Conservation (phyloP, 2,329 filamentous ascomycete genomes). For the Pseudocercospora eumusae region DNA sequence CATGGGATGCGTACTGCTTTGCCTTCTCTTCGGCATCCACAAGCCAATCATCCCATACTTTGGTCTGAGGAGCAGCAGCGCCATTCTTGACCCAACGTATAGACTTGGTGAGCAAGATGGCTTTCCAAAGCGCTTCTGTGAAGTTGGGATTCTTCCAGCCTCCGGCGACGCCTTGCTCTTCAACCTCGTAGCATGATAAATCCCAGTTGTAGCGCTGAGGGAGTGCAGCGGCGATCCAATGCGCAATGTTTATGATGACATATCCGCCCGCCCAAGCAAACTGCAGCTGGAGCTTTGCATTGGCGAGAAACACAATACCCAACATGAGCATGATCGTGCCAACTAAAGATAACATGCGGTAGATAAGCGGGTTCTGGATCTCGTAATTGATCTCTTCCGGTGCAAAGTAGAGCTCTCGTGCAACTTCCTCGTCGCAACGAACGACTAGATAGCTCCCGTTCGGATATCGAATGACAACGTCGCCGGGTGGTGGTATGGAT, state of each 20-base stretch:
- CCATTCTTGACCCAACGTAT: conserved; percentile 46
- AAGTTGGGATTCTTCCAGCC: conserved; percentile 43
- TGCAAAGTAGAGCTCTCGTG: conserved; percentile 55
- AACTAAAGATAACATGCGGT: conserved; percentile 52
- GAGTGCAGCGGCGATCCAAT: conserved; percentile 55
- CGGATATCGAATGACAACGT: conserved; percentile 54
- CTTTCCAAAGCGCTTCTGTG: conserved; percentile 53
- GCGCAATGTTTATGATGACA: conserved; percentile 52
- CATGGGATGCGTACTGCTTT: conserved; percentile 4
- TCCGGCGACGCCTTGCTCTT: conserved; percentile 38
- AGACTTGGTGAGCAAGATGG: conserved; percentile 49
- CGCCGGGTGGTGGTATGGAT: conserved; percentile 38
- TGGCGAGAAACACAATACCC: conserved; percentile 55
- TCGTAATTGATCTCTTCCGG: conserved; percentile 53
- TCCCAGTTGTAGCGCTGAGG: conserved; percentile 53
- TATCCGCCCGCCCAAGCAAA: conserved; percentile 54
- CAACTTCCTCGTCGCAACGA: conserved; percentile 52
- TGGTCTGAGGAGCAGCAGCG: conserved; percentile 28
- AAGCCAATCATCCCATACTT: conserved; percentile 34
- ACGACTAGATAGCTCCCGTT: conserved; percentile 55
- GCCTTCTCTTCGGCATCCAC: conserved; percentile 25
- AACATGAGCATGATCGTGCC: conserved; percentile 56
- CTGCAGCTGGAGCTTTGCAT: conserved; percentile 51
- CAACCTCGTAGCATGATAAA: conserved; percentile 47
- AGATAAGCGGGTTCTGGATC: conserved; percentile 44